phyloP scores from a whole-genome alignment of 2,329 filamentous ascomycete genomes.

The Penicillium sp. region DNA sequence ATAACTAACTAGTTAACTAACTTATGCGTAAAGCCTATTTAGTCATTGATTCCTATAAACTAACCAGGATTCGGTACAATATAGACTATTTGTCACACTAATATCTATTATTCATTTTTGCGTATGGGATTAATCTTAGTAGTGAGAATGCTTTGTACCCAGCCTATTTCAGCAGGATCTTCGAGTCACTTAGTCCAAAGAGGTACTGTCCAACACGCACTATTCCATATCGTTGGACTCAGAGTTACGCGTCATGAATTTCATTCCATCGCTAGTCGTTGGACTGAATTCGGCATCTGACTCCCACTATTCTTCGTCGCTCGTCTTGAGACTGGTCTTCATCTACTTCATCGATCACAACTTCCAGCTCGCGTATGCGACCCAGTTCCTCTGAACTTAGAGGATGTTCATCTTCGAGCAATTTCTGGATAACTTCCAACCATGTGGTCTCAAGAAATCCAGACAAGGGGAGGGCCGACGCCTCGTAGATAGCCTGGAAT shows the following conservation, averaged over 20 bases:
- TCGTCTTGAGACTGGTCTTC: neutral
- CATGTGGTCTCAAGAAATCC: neutral
- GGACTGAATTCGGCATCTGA: neutral
- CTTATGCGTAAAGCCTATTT: too few relatives aligned
- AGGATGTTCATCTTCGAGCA: neutral
- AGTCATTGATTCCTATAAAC: too few relatives aligned
- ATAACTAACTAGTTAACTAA: too few relatives aligned
- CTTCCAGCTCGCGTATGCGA: neutral
- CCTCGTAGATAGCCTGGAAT: neutral
- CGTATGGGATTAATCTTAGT: too few relatives aligned
- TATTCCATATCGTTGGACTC: neutral
- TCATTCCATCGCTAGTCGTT: neutral
- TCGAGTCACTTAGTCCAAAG: too few relatives aligned
- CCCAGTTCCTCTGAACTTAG: neutral
- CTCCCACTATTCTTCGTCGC: neutral
- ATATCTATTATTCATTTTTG: too few relatives aligned
- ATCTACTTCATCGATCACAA: neutral
- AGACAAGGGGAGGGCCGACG: neutral
- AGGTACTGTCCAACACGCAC: neutral
- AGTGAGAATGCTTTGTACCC: too few relatives aligned
- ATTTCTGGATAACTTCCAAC: neutral
- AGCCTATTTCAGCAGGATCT: too few relatives aligned
- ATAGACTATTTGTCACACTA: too few relatives aligned
- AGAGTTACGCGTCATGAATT: too few relatives aligned
- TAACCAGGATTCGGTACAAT: too few relatives aligned